phyloP scores from a whole-genome alignment of 345 rosid species.

The Rhizophora mangle region DNA sequence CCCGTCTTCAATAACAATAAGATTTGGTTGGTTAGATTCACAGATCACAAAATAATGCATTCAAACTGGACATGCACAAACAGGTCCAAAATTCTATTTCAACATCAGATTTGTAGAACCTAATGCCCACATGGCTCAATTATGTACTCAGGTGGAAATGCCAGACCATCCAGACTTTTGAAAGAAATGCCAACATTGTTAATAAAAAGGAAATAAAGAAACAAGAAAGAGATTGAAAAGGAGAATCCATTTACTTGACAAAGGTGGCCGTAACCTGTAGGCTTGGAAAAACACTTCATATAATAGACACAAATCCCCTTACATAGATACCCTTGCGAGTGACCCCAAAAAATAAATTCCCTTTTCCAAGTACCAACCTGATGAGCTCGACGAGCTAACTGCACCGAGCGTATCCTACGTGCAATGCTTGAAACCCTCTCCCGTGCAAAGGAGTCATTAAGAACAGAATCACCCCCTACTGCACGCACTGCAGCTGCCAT shows the following conservation, averaged over 20 bases:
- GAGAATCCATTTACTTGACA: not conserved
- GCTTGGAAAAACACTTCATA: too few relatives aligned
- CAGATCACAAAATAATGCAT: not conserved
- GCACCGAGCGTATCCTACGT: slow-evolving; percentile 81
- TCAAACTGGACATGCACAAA: slow-evolving; percentile 7
- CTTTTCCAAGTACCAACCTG: slow-evolving; percentile 45
- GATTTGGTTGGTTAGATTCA: slow-evolving; percentile 10
- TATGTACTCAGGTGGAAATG: not conserved
- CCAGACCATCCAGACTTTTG: not conserved
- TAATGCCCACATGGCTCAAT: not conserved
- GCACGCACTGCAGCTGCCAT: slow-evolving; percentile 99
- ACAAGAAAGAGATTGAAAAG: not conserved
- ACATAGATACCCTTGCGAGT: not conserved
- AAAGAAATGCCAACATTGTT: not conserved
- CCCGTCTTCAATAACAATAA: slow-evolving; percentile 61
- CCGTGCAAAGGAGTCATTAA: slow-evolving; percentile 98
- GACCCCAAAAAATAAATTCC: not conserved
- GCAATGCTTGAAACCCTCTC: slow-evolving; percentile 99
- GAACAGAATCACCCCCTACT: slow-evolving; percentile 98
- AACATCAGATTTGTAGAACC: not conserved
- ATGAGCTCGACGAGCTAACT: slow-evolving; percentile 85
- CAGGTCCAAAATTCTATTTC: not conserved
- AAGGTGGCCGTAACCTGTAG: not conserved
- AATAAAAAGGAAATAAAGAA: not conserved
- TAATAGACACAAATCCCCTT: too few relatives aligned